A percentile compares a stretch with the other conserved stretches of the same genome.
phyloP scores from a whole-genome alignment of 1,139 yeast genomes.

The Scheffersomyces insectosa region DNA sequence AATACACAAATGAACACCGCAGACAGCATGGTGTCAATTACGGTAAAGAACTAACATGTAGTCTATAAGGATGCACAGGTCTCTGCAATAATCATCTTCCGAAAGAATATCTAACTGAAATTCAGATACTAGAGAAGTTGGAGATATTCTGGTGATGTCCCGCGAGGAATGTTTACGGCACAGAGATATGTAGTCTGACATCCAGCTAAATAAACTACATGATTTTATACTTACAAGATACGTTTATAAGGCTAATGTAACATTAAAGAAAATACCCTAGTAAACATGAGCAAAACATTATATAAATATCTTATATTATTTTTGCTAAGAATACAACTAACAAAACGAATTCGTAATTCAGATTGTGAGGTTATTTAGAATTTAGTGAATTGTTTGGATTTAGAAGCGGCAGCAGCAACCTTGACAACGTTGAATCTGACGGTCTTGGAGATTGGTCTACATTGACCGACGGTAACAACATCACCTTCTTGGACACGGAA shows the following conservation, averaged over 20 bases:
- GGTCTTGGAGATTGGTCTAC: slow-evolving; percentile 99
- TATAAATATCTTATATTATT: slow-evolving; percentile 2
- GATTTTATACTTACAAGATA: too few relatives aligned
- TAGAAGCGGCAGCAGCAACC: slow-evolving; percentile 87
- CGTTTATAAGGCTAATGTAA: slow-evolving; percentile 20
- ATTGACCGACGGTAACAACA: slow-evolving; percentile 98
- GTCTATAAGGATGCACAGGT: too few relatives aligned
- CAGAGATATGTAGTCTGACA: not conserved
- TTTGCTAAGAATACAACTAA: too few relatives aligned
- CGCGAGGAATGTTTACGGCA: not conserved
- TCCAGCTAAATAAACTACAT: not conserved
- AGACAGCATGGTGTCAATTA: too few relatives aligned
- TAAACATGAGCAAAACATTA: slow-evolving; percentile 6
- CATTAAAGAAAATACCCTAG: slow-evolving; percentile 19
- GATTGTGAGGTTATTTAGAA: slow-evolving; percentile 54
- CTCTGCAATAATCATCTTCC: too few relatives aligned
- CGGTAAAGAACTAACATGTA: too few relatives aligned
- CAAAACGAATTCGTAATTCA: not conserved
- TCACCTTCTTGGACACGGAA: slow-evolving; percentile 99
- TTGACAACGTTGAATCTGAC: slow-evolving; percentile 99
- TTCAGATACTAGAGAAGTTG: too few relatives aligned
- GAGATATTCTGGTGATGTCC: too few relatives aligned
- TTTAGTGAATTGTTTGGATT: slow-evolving; percentile 94
- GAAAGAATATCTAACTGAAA: too few relatives aligned
- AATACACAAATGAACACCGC: too few relatives aligned